phyloP scores from a whole-genome alignment of 2,329 filamentous ascomycete species.

The Xylaria sp. region DNA sequence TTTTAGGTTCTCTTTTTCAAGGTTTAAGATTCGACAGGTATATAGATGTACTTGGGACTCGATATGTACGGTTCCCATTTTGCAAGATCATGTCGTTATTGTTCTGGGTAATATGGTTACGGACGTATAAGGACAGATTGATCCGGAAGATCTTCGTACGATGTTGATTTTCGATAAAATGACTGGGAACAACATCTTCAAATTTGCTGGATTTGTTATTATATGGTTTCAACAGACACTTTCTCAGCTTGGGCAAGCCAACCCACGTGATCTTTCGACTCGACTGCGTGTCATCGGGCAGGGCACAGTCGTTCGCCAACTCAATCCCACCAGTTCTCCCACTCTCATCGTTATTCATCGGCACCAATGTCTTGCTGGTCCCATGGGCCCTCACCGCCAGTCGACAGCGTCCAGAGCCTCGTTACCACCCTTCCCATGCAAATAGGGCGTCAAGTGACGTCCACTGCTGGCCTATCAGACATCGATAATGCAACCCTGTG shows the following conservation, averaged over 20 bases:
- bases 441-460: conserved; percentile 31
- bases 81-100: too few species aligned
- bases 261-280: background rate
- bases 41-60: too few species aligned
- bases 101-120: too few species aligned
- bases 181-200: too few species aligned
- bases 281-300: background rate
- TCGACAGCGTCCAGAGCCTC: background rate
- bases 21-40: too few species aligned
- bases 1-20: background rate
- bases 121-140: too few species aligned
- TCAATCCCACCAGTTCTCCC: background rate
- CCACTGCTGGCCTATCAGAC: conserved; percentile 24
- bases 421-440: conserved; percentile 21
- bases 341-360: background rate
- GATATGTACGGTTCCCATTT: too few species aligned
- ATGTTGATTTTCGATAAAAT: too few species aligned
- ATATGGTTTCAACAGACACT: too few species aligned
- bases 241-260: background rate
- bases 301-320: background rate
- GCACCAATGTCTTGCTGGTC: background rate
- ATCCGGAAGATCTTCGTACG: too few species aligned
- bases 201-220: too few species aligned
- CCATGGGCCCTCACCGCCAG: background rate
- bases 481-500: background rate